Base-by-base conservation (phyloP, 1,284 basidiomycete genomes). In the Rhodotorula sp. region DNA sequence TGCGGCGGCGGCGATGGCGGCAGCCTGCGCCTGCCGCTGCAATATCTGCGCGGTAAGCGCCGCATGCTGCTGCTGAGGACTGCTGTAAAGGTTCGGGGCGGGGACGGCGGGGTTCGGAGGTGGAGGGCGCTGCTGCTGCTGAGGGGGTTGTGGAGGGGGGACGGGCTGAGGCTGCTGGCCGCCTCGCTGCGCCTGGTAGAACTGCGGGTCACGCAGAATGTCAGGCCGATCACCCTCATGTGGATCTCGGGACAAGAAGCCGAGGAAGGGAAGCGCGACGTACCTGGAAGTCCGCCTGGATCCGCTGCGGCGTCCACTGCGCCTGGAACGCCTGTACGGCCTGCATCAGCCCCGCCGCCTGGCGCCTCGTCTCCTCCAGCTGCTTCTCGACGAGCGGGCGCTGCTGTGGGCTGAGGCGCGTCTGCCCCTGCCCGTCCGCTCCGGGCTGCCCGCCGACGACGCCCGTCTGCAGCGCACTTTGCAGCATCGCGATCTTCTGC, bases 231-330 rank as follows among this genome's bases (percentile, higher is more conserved):
- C 19, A 17, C 9, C 3, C 3, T 44, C 2, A 15, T 7, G 12
- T 12, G 29, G 5, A 5, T n/a, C n/a, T n/a, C n/a, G 19, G 34
- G 7, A 46, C 5, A 36, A 37, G 13, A 12, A 29, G 17, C n/a
- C 27, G 27, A 53, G 29, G 1, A 37, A 54, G 56, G 10, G 3
- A 17, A 4, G 15, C 1, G 3, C 0, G 48, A n/a, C 68, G 34
- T 13, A 69, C 66, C 34, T 66, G 67, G 67, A 64, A 71, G 27
- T 76, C 75, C 13, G 58, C 57, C n/a, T 64, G 53, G 29, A 76
- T 74, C 46, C 57, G 56, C 19, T 34, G 53, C 19, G 41, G 51
- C 17, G 64, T 61, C 50, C 61, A 70, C 37, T 68, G 72, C 6
- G 54, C 64, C 58, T 74, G 69, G 51, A 76, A 76, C 22, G 66